Evolutionary conservation across 257 asterid species (phyloP).

Genomic region (Parsonsia alboflavescens): DNA sequence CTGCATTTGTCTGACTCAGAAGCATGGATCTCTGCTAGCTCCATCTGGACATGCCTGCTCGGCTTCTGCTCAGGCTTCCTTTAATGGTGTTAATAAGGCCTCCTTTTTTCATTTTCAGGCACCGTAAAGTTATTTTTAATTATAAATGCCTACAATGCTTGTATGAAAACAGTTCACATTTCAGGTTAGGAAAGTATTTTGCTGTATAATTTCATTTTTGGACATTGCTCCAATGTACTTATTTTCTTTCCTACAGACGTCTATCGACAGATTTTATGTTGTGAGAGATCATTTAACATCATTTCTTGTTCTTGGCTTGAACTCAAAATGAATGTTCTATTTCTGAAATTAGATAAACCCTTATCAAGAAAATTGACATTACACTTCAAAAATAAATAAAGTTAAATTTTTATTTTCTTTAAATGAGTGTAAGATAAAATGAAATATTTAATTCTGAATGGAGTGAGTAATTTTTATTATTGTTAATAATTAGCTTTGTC

Average conservation of each 20-base stretch:
- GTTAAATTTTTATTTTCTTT: no score
- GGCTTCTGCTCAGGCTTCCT: slow-evolving; percentile 2
- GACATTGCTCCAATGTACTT: not conserved
- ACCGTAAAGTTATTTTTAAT: not conserved
- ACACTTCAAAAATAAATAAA: no score
- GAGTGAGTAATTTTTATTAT: no score
- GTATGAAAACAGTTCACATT: not conserved
- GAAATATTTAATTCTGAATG: no score
- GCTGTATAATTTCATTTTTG: slow-evolving; percentile 8
- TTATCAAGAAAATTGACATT: no score
- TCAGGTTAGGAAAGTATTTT: not conserved
- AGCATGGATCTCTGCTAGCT: not conserved
- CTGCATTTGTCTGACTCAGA: not conserved
- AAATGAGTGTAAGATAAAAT: no score
- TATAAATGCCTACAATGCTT: not conserved
- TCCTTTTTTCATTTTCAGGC: not conserved
- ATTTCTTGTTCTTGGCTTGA: no score
- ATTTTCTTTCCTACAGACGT: not conserved
- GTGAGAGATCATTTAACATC: no score
- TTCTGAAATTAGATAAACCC: no score
- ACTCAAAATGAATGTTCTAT: no score
- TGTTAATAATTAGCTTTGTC: no score
- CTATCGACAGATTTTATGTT: no score
- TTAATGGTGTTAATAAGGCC: slow-evolving; percentile 6
- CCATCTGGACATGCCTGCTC: not conserved